Base-by-base conservation (phyloP, 495 filamentous ascomycete species). In the Immersiella caudata region DNA sequence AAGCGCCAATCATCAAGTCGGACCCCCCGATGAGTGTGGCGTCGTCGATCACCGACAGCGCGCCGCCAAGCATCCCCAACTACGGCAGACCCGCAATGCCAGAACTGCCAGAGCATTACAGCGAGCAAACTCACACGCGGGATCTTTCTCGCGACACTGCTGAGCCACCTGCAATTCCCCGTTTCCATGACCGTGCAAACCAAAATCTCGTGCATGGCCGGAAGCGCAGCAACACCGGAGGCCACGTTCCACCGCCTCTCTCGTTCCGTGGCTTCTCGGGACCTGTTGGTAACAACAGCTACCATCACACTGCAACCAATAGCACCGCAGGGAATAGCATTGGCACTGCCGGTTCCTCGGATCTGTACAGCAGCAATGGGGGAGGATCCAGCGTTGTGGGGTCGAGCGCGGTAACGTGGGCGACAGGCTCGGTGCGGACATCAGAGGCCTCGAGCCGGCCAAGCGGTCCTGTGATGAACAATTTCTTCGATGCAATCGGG, bases 161-260 rank as follows among this genome's bases (percentile, higher is more conserved):
- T 2, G 91, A 92, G 65, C 90, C 93, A 11, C 94, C 94, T 0
- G 84, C 85, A 57, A 88, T 97, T 18, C 92, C 91, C 14, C 87
- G 92, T 25, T 93, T 93, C 75, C 85, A 88, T 40, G 85, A 85
- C 12, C 78, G 81, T 6, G 75, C 76, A 18, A 76, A 75, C 64
- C 78, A 81, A 63, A 73, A 72, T 7, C 61, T 74, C 5, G 72
- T 81, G 33, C 93, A 96, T 69, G 86, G 87, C 16, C 89, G 93
- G 65, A 94, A 95, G 78, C 87, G 93, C 60, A 95, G 92, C 79
- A 93, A 90, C 73, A 96, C 93, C 1, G 89, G 90, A 11, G 87
- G 90, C 57, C 87, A 89, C 46, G 77, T 86, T 0, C 84, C 88
- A 21, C 89, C 90, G 14, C 82, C 85, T 12, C 76, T 85, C 21